These are phyloP conservation scores for Helenozyma rhizophorensis DNA, from an alignment of 805 yeast species.

Conservation along the genomic window DNA sequence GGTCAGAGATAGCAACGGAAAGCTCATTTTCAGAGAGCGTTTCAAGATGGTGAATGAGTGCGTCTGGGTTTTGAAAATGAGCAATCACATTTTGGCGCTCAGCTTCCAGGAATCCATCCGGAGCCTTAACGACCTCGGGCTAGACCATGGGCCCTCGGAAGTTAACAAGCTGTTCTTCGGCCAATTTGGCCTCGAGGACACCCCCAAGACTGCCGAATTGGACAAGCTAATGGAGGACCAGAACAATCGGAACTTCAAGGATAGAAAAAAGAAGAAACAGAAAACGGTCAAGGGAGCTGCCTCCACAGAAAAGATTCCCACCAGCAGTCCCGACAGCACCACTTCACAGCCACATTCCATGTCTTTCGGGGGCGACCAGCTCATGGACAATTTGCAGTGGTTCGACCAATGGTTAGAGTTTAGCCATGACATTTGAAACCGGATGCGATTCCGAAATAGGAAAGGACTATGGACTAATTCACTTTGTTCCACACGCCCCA, in stretches of 20 bases:
- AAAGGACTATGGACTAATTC: too few relatives aligned
- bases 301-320: slow-evolving; percentile 1
- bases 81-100: slow-evolving; percentile 47
- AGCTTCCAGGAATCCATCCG: slow-evolving; percentile 39
- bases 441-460: too few relatives aligned
- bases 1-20: slow-evolving; percentile 28
- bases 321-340: slow-evolving; percentile 2
- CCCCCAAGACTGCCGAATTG: slow-evolving; percentile 1
- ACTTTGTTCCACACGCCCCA: too few relatives aligned
- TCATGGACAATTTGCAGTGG: slow-evolving; percentile 48
- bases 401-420: slow-evolving; percentile 49
- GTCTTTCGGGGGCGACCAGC: slow-evolving; percentile 10
- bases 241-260: slow-evolving; percentile 15
- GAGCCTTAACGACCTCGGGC: slow-evolving; percentile 38
- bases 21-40: slow-evolving; percentile 26
- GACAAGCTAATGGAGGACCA: slow-evolving; percentile 15
- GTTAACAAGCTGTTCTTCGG: slow-evolving; percentile 46
- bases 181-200: slow-evolving; percentile 38
- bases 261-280: slow-evolving; percentile 1
- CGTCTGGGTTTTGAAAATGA: slow-evolving; percentile 56
- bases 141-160: slow-evolving; percentile 49
- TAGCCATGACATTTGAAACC: slow-evolving; percentile 17
- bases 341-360: slow-evolving; percentile 6
- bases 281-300: neutral
- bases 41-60: slow-evolving; percentile 56